Percentiles rank a stretch among this genome's conserved stretches.
phyloP scores from a whole-genome alignment of 495 filamentous ascomycete genomes.

The Elaphomyces granulatus region DNA sequence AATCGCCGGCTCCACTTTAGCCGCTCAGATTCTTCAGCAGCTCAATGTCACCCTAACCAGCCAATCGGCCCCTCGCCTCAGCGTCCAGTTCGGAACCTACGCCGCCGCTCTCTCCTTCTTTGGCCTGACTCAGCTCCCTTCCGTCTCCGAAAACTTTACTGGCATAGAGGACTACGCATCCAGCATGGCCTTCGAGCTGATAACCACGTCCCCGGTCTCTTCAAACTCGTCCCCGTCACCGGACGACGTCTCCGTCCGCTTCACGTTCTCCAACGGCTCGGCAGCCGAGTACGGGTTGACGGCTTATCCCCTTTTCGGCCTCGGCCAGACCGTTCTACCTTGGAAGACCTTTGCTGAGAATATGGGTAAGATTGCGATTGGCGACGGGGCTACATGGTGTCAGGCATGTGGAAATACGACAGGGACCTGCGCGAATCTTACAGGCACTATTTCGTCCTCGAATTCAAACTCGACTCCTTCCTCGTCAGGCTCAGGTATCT shows the following conservation, averaged over 20 bases:
- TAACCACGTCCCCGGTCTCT: constrained; percentile 26
- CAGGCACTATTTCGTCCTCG: constrained; percentile 2
- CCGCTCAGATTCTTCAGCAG: constrained; percentile 30
- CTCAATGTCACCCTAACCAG: constrained; percentile 32
- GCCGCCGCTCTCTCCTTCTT: constrained; percentile 38
- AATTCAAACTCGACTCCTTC: constrained; percentile 8
- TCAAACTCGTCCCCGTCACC: constrained; percentile 17
- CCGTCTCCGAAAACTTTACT: constrained; percentile 22
- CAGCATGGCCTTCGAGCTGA: constrained; percentile 40
- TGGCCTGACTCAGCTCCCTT: constrained; percentile 31
- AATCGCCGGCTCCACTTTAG: constrained; percentile 32
- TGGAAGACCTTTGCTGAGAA: constrained; percentile 30
- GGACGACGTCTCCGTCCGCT: constrained; percentile 32
- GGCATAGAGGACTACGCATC: constrained; percentile 40
- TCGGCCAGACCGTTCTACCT: constrained; percentile 17
- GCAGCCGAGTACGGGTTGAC: constrained; percentile 12
- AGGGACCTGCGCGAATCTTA: constrained; percentile 19
- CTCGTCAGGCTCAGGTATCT: constrained; percentile 15
- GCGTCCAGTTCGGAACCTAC: constrained; percentile 37
- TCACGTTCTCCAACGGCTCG: constrained; percentile 39
- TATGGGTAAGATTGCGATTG: constrained; percentile 30
- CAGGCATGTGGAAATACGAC: constrained; percentile 29
- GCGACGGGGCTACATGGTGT: constrained; percentile 30
- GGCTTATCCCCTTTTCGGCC: constrained; percentile 32
- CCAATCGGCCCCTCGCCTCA: constrained; percentile 24